Evolutionary conservation across 164 flowering plant genomes (phyloP).

Genomic region (Protea cynaroides): DNA sequence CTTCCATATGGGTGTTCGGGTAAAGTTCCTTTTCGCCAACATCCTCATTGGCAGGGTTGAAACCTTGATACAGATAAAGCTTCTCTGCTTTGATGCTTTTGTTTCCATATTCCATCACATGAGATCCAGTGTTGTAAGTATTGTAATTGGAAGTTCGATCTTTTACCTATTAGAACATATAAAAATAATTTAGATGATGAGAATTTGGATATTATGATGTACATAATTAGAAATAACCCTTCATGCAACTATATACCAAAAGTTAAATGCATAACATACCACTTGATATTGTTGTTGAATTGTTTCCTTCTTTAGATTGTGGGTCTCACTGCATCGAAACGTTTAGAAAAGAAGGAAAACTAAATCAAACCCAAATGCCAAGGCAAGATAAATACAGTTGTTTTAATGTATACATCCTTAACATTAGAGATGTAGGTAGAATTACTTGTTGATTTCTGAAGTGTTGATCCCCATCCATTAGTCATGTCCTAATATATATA

Average conservation of each 20-base stretch:
- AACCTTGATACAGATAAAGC: constrained; percentile 79
- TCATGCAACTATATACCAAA: neutral
- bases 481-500: neutral
- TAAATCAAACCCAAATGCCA: neutral
- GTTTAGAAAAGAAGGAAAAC: neutral
- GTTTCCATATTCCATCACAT: constrained; percentile 93
- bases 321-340: constrained; percentile 63
- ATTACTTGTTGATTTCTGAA: neutral
- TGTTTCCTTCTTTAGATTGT: constrained; percentile 77
- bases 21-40: constrained; percentile 32
- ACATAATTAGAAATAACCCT: neutral
- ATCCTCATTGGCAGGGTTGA: constrained; percentile 54
- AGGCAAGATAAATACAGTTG: too few species aligned
- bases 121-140: constrained; percentile 73
- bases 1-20: constrained; percentile 29
- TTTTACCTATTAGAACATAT: constrained; percentile 48
- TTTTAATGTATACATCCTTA: too few species aligned
- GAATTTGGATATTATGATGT: neutral
- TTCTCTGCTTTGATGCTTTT: constrained; percentile 56
- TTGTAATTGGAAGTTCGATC: constrained; percentile 66
- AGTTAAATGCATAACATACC: constrained; percentile 29
- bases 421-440: too few species aligned
- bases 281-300: constrained; percentile 53
- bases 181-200: neutral
- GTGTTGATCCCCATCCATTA: neutral